Evolutionary conservation across 2,329 filamentous ascomycete species (phyloP), one percentile per base, ranked within the genome.

Genomic region (Tolypocladium album): DNA sequence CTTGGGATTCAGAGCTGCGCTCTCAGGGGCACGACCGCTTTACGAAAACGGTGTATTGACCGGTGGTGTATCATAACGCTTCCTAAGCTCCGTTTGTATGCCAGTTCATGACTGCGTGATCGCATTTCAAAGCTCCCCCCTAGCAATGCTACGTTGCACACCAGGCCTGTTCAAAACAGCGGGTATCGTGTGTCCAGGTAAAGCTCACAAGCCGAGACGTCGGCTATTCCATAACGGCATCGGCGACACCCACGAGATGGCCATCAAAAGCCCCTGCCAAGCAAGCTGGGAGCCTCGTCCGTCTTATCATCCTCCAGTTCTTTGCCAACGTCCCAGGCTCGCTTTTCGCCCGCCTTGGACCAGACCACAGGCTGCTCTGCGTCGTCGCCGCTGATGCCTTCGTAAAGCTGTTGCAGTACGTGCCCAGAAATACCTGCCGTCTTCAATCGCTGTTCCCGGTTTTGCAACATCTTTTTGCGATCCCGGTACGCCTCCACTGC

Each of bases 341-440:
- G 73, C 63, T 78, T 73, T 65, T 93, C 86, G 1, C 89, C 89
- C 4, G 73, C 72, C 67, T 86, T 88, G 43, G 82, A 79, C 91
- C 91, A 96, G 57, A 78, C 82, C 3, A 95, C 87, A 67, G 87
- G 84, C 62, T 87, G 84, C 43, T 79, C 76, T 59, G 82, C 79
- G 69, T 84, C 80, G 15, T 82, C 82, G 1, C 79, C 77, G 27
- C 83, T 82, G 57, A 12, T 13, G 36, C 36, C 36, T 13, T 79
- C 85, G 70, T 88, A 86, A 85, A 64, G 61, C 43, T 63, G 68
- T 66, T 81, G 79, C 61, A 96, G 84, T 67, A 92, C 84, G 5
- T 85, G 83, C 20, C 92, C 88, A 1, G 83, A 85, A 68, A 96
- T 95, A 0, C 92, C 92, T 0, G 90, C 91, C 24, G 83, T 84